Evolutionary conservation across 2,329 filamentous ascomycete species (phyloP), one percentile per base, ranked within the genome.

Genomic region (Colletotrichum costaricense): DNA sequence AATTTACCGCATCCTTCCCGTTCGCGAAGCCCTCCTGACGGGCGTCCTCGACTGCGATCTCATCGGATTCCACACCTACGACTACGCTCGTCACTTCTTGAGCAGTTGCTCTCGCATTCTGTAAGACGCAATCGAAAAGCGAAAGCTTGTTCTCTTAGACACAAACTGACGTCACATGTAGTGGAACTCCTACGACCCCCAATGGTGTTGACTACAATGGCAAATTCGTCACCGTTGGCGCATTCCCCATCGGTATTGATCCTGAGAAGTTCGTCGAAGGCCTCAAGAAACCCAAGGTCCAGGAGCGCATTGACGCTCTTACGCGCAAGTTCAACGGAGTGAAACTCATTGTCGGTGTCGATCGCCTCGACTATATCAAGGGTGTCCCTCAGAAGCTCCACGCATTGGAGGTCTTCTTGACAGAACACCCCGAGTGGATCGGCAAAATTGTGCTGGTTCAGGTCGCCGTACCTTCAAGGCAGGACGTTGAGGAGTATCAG

Each of bases 291-390:
- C 92, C 93, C 59, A 94, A 93, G 78, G 95, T 98, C 1, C 92
- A 96, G 80, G 93, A 96, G 78, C 94, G 96, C 72, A 98, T 99
- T 78, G 92, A 92, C 4, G 91, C 93, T 2, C 88, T 98, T 5
- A 92, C 94, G 79, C 93, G 93, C 80, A 98, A 98, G 83, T 99
- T 98, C 80, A 93, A 97, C 76, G 96, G 95, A 59, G 94, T 98
- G 78, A 98, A 98, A 86, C 90, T 98, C 76, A 97, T 99, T 78
- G 96, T 98, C 49, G 96, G 97, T 75, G 97, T 98, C 64, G 97
- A 99, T 82, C 94, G 97, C 63, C 89, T 98, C 63, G 97, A 99
- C 84, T 98, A 99, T 84, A 98, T 98, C 90, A 98, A 98, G 85
- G 97, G 97, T 75, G 95, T 99, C 11, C 97, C 97, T 0, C 97